Base-by-base conservation (phyloP, 805 yeast genomes). In the Kluyveromyces dobzhanskii region DNA sequence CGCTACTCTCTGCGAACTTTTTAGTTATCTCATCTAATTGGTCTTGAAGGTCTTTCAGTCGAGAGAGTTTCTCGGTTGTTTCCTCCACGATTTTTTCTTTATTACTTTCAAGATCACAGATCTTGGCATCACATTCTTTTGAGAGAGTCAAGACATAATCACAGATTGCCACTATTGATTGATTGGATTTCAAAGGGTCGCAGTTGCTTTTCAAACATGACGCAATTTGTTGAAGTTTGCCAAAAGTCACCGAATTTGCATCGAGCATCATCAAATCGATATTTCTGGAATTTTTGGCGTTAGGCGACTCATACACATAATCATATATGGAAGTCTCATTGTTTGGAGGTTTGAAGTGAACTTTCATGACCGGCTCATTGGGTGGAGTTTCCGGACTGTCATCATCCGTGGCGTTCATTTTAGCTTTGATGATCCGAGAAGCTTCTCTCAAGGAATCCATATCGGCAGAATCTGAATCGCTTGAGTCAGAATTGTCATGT, bases 341-440 rank as follows among this genome's bases (percentile, higher is more conserved):
- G 30, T 34, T 24, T 17, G 37, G 19, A 4, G 37, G 37, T 16
- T 34, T 34, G 29, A 34, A 34, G 13, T 34, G 37, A 6, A 34
- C 21, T 24, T 34, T 23, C 37, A 34, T 34, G 14, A 24, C 19
- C 4, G 37, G 29, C 17, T 34, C 37, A 24, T 34, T 34, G 14
- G 37, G 37, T 4, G 37, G 37, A 2, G 37, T 34, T 34, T 34
- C 37, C 17, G 37, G 37, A 24, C 37, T 34, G 13, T 34, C 37
- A 34, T 16, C 17, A 12, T 24, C 37, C 10, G 14, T 5, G 11
- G 27, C 21, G 10, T 24, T 14, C 13, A 34, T 4, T 34, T 26
- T 34, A 13, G 37, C 23, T 34, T 34, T 34, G 12, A 34, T 34
- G 4, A 34, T 34, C 17, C 37, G 23, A 3, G 37, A 34, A 16